Evolutionary conservation across 306 rosid species (phyloP), one percentile per base, ranked within the genome.

Genomic region (Albizia julibrissin): DNA sequence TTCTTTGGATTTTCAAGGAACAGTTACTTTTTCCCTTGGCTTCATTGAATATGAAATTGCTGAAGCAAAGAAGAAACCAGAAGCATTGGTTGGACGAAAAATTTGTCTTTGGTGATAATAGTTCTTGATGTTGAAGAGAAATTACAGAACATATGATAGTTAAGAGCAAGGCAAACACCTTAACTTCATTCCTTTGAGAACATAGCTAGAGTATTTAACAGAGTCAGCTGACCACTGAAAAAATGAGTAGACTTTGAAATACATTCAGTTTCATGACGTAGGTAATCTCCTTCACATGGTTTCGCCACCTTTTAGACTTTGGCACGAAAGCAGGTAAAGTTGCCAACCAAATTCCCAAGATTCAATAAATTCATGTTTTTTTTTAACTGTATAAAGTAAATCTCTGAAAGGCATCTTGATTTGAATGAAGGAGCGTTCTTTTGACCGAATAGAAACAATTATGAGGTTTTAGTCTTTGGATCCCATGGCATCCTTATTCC

Each of bases 1-100:
- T 21, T 59, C 70, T 26, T 76, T 80, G 73, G 52, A 46, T 54
- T 81, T 0, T 14, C 61, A 74, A 26, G 74, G 27, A 46, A 47
- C 52, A 26, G 9, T 24, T 1, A 61, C 37, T 27, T 62, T 11
- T 26, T 22, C 18, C 15, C 31, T 24, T 26, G 33, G 33, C 8
- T 18, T 12, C 34, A 5, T 62, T 26, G 19, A 62, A 5, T 29
- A 15, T 64, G 10, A 27, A 64, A 15, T 29, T 64, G 18, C 10
- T 14, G 10, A 29, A 29, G 34, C 68, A 26, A 34, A 11, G 68
- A 24, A 61, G 34, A 61, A 27, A 12, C 68, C 31, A 61, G 34
- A 61, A 27, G 40, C 37, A 62, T 26, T 26, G 8, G 34, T 3
- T 26, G 37, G 34, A 13, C 3, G 19, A 62, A 62, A 27, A 62